phyloP scores from a whole-genome alignment of 106 monocot genomes.

The Dioscorea zingiberensis region DNA sequence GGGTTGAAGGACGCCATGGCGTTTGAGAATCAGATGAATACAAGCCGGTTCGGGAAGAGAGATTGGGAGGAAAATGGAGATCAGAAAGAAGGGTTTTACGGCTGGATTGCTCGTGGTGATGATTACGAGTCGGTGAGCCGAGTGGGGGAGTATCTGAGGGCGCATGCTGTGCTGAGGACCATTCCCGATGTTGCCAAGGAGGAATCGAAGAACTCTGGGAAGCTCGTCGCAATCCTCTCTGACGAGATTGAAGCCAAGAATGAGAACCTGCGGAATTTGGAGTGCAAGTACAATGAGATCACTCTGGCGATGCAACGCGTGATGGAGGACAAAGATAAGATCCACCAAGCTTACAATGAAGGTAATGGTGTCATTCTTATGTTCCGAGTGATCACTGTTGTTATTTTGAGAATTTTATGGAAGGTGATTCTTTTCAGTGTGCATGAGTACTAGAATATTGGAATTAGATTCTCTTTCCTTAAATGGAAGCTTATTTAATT shows the following conservation, averaged over 20 bases:
- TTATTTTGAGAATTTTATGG: too few species aligned
- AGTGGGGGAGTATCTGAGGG: slow-evolving; percentile 25
- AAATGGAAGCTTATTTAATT: too few species aligned
- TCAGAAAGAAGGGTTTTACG: slow-evolving; percentile 13
- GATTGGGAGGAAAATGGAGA: slow-evolving; percentile 16
- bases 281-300: slow-evolving; percentile 33
- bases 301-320: slow-evolving; percentile 14
- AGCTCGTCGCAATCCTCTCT: slow-evolving; percentile 29
- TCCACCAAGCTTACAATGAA: slow-evolving; percentile 42
- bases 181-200: slow-evolving; percentile 31
- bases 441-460: too few species aligned
- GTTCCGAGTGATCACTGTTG: too few species aligned
- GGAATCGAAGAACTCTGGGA: slow-evolving; percentile 22
- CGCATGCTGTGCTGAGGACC: slow-evolving; percentile 25
- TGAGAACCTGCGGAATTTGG: slow-evolving; percentile 26
- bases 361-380: slow-evolving; percentile 12
- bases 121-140: slow-evolving; percentile 22
- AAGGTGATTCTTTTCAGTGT: too few species aligned
- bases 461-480: too few species aligned
- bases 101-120: slow-evolving; percentile 45
- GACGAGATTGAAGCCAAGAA: slow-evolving; percentile 38
- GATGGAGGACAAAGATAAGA: slow-evolving; percentile 44
- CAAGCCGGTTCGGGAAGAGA: slow-evolving; percentile 25
- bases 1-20: slow-evolving; percentile 54
- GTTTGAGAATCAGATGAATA: slow-evolving; percentile 33